Conservation (phyloP, 345 rosid genomes). For the Reutealis trisperma region DNA sequence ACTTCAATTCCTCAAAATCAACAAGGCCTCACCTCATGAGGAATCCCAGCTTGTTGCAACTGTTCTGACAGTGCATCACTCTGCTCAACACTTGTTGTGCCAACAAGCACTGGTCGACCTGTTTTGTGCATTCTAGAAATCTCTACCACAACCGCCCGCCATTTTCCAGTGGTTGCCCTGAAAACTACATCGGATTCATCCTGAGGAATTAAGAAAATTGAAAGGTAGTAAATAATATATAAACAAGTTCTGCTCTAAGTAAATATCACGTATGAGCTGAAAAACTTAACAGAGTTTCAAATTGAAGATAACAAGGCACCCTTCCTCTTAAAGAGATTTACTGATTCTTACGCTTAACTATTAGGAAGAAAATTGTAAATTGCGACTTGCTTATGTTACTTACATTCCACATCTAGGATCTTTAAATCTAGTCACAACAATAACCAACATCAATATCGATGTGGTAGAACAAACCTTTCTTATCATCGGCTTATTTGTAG, state of each 20-base stretch:
- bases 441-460: slow-evolving; percentile 15
- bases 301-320: neutral
- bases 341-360: neutral
- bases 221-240: neutral
- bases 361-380: neutral
- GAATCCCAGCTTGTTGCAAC: slow-evolving; percentile 76
- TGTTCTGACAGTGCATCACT: slow-evolving; percentile 87
- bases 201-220: slow-evolving; percentile 42
- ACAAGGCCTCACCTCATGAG: slow-evolving; percentile 73
- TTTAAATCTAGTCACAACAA: slow-evolving; percentile 6
- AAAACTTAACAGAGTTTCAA: neutral
- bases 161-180: slow-evolving; percentile 86
- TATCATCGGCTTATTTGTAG: slow-evolving; percentile 95
- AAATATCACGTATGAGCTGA: neutral
- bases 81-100: slow-evolving; percentile 99
- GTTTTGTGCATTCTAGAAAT: slow-evolving; percentile 93
- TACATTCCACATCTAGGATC: neutral
- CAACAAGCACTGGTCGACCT: slow-evolving; percentile 93
- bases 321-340: neutral
- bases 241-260: slow-evolving; percentile 1
- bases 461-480: slow-evolving; percentile 65
- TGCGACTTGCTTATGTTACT: neutral
- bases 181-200: slow-evolving; percentile 98
- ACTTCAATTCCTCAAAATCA: slow-evolving; percentile 8
- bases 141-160: slow-evolving; percentile 95